Conservation (phyloP, 345 rosid species). For the Erucastrum elatum region DNA sequence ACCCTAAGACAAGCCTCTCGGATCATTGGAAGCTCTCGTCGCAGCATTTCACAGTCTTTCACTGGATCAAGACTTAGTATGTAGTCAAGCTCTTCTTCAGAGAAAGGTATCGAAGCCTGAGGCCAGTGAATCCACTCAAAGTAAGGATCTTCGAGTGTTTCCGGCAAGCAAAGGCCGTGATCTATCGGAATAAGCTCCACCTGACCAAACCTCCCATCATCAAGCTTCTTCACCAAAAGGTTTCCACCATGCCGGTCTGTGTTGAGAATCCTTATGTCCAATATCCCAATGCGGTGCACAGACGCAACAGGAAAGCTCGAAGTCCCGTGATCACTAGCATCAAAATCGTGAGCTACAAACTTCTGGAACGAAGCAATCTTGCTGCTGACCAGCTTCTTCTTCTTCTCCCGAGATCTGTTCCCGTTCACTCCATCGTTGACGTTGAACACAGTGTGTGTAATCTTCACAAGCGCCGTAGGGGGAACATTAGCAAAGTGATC, state of each 20-base stretch:
- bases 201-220: conserved; percentile 61
- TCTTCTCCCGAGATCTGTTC: conserved; percentile 45
- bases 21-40: conserved; percentile 60
- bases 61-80: conserved; percentile 51
- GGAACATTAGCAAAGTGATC: conserved; percentile 72
- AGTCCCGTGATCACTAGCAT: conserved; percentile 72
- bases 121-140: conserved; percentile 83
- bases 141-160: conserved; percentile 66
- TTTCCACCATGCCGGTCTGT: conserved; percentile 78
- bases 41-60: conserved; percentile 54
- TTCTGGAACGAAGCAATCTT: conserved; percentile 80
- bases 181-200: conserved; percentile 67
- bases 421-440: conserved; percentile 60
- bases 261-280: conserved; percentile 69
- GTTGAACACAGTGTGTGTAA: conserved; percentile 63
- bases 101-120: conserved; percentile 66
- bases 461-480: conserved; percentile 66
- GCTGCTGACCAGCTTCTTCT: conserved; percentile 52
- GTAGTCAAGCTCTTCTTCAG: conserved; percentile 69
- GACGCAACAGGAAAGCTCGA: conserved; percentile 68
- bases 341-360: conserved; percentile 72
- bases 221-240: conserved; percentile 62
- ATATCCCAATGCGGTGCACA: conserved; percentile 69
- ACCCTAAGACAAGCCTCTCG: conserved; percentile 63
- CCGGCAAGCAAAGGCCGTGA: conserved; percentile 73